Evolutionary conservation across 768 basidiomycete genomes (phyloP).

Genomic region (Tulasnella sp.): DNA sequence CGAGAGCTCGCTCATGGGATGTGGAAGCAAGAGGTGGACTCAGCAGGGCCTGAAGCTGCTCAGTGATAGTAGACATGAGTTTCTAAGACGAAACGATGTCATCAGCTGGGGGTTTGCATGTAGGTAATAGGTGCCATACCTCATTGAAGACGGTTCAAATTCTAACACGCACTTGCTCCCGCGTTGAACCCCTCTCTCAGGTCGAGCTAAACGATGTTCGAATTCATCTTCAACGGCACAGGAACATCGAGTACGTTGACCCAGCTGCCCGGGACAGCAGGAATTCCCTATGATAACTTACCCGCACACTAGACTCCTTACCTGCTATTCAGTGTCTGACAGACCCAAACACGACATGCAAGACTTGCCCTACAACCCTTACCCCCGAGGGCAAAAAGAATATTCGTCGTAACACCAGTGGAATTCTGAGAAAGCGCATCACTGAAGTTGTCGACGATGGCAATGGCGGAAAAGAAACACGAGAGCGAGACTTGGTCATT

Average conservation of each 20-base stretch:
- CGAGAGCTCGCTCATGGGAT: slow-evolving; percentile 1
- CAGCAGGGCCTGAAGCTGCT: slow-evolving; percentile 21
- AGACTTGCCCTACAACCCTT: slow-evolving; percentile 64
- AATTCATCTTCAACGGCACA: slow-evolving; percentile 80
- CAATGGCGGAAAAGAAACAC: slow-evolving; percentile 14
- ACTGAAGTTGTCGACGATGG: slow-evolving; percentile 30
- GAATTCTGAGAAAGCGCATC: slow-evolving; percentile 49
- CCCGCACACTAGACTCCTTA: slow-evolving; percentile 46
- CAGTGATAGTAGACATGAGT: slow-evolving; percentile 16
- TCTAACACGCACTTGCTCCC: slow-evolving; percentile 13
- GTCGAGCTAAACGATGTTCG: slow-evolving; percentile 36
- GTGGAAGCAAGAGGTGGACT: slow-evolving; percentile 9
- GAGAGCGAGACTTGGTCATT: slow-evolving; percentile 36
- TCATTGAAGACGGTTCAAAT: slow-evolving; percentile 18
- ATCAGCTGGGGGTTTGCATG: not conserved
- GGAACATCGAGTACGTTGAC: slow-evolving; percentile 53
- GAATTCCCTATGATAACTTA: not conserved
- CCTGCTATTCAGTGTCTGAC: slow-evolving; percentile 70
- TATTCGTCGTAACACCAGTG: slow-evolving; percentile 77
- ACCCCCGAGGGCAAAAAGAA: slow-evolving; percentile 75
- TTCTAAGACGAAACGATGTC: not conserved
- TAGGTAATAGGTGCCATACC: not conserved
- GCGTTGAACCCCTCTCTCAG: slow-evolving; percentile 22
- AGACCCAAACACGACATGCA: slow-evolving; percentile 54
- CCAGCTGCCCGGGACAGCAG: too few species aligned